Evolutionary conservation across 768 basidiomycete genomes (phyloP).

Genomic region (Hygrocybe coccinea): DNA sequence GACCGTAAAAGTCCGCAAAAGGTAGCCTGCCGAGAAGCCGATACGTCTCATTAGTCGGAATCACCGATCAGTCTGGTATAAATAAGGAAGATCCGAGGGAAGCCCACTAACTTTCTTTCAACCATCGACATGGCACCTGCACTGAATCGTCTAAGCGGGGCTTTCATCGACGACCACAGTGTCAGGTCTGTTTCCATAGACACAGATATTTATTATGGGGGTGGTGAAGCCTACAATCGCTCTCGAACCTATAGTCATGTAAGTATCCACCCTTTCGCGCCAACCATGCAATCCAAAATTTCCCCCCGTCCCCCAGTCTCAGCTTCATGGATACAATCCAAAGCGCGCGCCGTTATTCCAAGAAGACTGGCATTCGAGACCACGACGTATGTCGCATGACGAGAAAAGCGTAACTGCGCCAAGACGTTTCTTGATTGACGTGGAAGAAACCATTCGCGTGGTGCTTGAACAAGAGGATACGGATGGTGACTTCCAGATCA

Average conservation of each 20-base stretch:
- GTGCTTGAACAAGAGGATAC: constrained; percentile 98
- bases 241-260: constrained; percentile 87
- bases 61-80: too few relatives aligned
- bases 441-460: constrained; percentile 95
- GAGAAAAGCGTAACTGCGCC: constrained; percentile 78
- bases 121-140: constrained; percentile 55
- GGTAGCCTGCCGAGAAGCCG: too few relatives aligned
- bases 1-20: background rate
- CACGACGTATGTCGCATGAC: constrained; percentile 87
- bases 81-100: too few relatives aligned
- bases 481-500: constrained; percentile 94
- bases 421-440: constrained; percentile 91
- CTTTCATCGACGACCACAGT: constrained; percentile 60
- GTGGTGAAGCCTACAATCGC: constrained; percentile 71
- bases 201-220: constrained; percentile 78
- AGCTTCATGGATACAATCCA: constrained; percentile 67
- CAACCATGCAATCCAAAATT: constrained; percentile 12
- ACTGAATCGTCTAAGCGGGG: constrained; percentile 57
- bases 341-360: constrained; percentile 68
- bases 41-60: too few relatives aligned
- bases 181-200: constrained; percentile 54
- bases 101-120: too few relatives aligned
- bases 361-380: constrained; percentile 67
- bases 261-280: constrained; percentile 23
- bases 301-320: constrained; percentile 45